Evolutionary conservation across 106 monocot genomes (phyloP).

Genomic region (Apostasia ramifera): DNA sequence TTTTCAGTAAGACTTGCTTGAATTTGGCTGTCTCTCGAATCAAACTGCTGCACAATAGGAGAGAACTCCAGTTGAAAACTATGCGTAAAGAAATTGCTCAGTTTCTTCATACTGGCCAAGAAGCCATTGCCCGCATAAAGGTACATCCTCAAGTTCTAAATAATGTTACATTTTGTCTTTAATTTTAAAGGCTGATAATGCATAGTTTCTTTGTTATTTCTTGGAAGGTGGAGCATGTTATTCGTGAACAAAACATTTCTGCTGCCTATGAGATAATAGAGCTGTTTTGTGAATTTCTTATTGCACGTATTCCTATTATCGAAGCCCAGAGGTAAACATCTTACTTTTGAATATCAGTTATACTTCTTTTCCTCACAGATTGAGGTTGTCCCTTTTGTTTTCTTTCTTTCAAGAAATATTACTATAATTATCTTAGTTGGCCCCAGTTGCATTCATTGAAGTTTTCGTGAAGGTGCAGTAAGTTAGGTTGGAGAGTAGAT

Average conservation of each 20-base stretch:
- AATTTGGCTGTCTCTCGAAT: slow-evolving; percentile 88
- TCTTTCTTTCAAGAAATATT: too few species aligned
- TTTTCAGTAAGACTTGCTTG: slow-evolving; percentile 84
- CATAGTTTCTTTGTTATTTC: slow-evolving; percentile 6
- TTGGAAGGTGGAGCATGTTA: slow-evolving; percentile 87
- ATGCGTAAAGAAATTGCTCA: slow-evolving; percentile 86
- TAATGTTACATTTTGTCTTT: not conserved
- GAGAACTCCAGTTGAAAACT: slow-evolving; percentile 65
- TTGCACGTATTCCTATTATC: slow-evolving; percentile 89
- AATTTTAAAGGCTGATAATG: not conserved
- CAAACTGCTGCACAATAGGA: slow-evolving; percentile 82
- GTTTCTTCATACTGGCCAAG: slow-evolving; percentile 87
- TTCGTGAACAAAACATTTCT: slow-evolving; percentile 80
- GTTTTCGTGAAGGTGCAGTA: too few species aligned
- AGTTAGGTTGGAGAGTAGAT: too few species aligned
- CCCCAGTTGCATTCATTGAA: too few species aligned
- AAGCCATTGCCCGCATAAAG: slow-evolving; percentile 86
- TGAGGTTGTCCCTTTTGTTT: not conserved
- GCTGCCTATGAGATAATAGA: slow-evolving; percentile 92
- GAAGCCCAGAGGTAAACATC: slow-evolving; percentile 64
- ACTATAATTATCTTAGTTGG: too few species aligned
- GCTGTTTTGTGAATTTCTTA: slow-evolving; percentile 91
- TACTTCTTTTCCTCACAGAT: not conserved
- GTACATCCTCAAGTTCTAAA: slow-evolving; percentile 20
- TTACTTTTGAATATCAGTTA: not conserved